phyloP scores from a whole-genome alignment of 179 eudicot species.

The Silene vulgaris region DNA sequence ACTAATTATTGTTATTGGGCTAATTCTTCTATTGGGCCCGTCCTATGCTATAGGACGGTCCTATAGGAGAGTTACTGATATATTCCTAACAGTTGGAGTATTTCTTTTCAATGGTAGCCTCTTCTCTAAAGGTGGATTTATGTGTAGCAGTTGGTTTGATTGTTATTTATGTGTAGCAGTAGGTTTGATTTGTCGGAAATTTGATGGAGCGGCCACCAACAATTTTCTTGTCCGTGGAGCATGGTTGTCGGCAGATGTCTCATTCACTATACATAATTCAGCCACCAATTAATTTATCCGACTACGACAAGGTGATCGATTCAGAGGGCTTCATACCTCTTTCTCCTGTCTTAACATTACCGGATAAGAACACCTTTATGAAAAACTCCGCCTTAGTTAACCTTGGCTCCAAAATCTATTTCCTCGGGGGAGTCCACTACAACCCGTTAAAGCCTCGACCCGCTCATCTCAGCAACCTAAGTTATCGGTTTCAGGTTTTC shows the following conservation, averaged over 20 bases:
- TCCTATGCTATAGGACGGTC: too few species aligned
- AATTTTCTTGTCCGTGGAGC: neutral
- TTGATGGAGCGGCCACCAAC: slow-evolving; percentile 8
- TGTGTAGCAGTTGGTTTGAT: too few species aligned
- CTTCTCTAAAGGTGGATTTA: too few species aligned
- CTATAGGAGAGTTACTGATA: too few species aligned
- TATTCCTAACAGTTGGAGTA: too few species aligned
- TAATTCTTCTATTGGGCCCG: too few species aligned
- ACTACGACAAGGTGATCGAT: slow-evolving; percentile 17
- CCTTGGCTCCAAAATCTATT: neutral
- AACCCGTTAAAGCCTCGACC: too few species aligned
- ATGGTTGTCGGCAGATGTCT: neutral
- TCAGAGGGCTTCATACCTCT: neutral
- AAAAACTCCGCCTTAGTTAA: neutral
- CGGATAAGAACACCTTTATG: neutral
- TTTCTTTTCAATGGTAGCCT: too few species aligned
- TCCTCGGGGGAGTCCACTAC: neutral
- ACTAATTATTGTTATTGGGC: too few species aligned
- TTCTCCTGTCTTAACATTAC: neutral
- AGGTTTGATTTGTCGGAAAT: too few species aligned
- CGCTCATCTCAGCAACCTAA: too few species aligned
- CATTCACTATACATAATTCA: slow-evolving; percentile 16
- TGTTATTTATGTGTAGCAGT: too few species aligned
- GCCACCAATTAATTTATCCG: slow-evolving; percentile 11
- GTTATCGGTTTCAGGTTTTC: slow-evolving; percentile 1